These are phyloP conservation scores for Clausena lansium DNA, from an alignment of 345 rosid species.

Conservation along the genomic window DNA sequence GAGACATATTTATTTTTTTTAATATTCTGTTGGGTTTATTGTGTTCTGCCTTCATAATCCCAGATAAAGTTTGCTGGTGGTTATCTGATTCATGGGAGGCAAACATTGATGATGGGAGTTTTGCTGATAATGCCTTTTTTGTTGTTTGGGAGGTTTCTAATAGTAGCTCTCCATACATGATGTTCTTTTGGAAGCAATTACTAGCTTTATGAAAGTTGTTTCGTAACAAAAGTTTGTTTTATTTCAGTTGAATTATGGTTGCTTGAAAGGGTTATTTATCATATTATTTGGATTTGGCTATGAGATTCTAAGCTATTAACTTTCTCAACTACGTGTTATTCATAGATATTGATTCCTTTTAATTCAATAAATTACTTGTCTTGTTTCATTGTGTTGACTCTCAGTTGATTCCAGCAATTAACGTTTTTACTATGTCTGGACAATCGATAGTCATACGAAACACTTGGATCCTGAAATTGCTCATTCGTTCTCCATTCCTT, in stretches of 20 bases:
- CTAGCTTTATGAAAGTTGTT: neutral
- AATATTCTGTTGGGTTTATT: neutral
- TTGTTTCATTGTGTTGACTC: neutral
- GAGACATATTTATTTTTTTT: neutral
- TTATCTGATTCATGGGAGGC: slow-evolving; percentile 53
- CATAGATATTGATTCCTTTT: no score
- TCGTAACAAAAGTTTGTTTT: neutral
- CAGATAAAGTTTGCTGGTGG: slow-evolving; percentile 30
- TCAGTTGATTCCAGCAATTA: neutral
- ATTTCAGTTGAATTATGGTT: neutral
- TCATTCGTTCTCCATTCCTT: neutral
- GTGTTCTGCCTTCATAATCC: slow-evolving; percentile 28
- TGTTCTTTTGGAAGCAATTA: neutral
- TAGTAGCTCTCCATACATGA: slow-evolving; percentile 38
- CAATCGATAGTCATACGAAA: neutral
- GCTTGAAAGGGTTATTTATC: neutral
- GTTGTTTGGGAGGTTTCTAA: slow-evolving; percentile 28
- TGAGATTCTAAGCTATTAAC: neutral
- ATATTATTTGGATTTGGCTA: neutral
- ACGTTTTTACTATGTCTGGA: neutral
- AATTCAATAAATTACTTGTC: neutral
- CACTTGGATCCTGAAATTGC: neutral
- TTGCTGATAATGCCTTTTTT: slow-evolving; percentile 37
- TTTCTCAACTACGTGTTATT: neutral
- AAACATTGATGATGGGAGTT: slow-evolving; percentile 28